phyloP scores from a whole-genome alignment of 257 asterid species.

The Solanum piurae region DNA sequence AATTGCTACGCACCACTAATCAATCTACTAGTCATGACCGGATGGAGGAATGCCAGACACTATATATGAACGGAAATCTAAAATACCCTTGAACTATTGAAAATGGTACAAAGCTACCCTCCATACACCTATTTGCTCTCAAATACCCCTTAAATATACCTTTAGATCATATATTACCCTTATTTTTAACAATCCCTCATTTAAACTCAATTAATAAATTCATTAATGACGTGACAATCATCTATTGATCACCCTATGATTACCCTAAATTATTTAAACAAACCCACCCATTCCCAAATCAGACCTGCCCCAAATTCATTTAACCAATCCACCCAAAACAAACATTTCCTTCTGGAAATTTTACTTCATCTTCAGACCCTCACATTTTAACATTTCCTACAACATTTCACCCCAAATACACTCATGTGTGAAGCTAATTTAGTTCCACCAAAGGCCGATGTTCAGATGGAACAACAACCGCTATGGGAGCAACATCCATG shows the following conservation, averaged over 20 bases:
- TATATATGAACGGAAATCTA: background rate
- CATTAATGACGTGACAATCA: background rate
- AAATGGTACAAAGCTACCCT: background rate
- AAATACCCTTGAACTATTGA: background rate
- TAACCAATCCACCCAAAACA: background rate
- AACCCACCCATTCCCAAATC: background rate
- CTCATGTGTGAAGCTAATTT: background rate
- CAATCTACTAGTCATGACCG: background rate
- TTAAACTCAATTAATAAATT: no score
- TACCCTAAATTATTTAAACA: no score
- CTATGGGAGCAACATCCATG: constrained; percentile 31
- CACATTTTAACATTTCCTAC: no score
- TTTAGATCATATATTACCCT: background rate
- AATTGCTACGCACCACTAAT: background rate
- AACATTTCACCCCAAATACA: background rate
- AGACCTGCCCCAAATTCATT: background rate
- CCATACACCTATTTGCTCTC: background rate
- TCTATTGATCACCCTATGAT: background rate
- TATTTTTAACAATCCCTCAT: background rate
- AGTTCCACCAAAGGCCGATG: constrained; percentile 20
- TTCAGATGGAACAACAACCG: constrained; percentile 17
- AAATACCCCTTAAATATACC: background rate
- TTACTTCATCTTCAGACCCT: background rate
- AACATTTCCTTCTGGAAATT: background rate
- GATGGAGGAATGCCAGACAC: background rate